Evolutionary conservation across 345 rosid species (phyloP).

Genomic region (Sonneratia caseolaris): DNA sequence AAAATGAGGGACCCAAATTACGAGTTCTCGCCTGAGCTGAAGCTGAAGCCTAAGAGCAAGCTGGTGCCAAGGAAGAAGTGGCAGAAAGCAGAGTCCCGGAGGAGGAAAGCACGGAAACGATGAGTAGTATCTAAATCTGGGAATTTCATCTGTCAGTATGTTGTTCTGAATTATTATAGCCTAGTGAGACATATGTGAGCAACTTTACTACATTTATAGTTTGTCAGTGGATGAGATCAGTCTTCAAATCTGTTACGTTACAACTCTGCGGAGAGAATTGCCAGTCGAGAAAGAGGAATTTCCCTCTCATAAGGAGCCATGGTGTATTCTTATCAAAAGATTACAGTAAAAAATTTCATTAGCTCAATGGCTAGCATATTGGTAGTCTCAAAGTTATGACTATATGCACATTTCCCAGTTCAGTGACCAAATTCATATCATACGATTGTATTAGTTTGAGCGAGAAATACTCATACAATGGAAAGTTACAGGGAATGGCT

Average conservation of each 20-base stretch:
- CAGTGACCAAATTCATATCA: neutral
- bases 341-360: neutral
- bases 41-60: constrained; percentile 88
- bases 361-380: neutral
- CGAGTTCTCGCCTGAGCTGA: constrained; percentile 74
- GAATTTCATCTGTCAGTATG: neutral
- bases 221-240: neutral
- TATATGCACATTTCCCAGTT: neutral
- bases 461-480: neutral
- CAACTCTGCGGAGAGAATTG: neutral
- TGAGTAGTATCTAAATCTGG: constrained; percentile 8
- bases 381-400: neutral
- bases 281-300: neutral
- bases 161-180: neutral
- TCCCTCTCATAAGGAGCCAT: neutral
- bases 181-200: neutral
- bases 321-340: too few relatives aligned
- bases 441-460: neutral
- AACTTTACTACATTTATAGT: neutral
- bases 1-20: constrained; percentile 89
- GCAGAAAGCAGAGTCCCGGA: constrained; percentile 74
- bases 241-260: neutral
- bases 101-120: constrained; percentile 81
- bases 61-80: constrained; percentile 81
- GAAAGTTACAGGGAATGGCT: too few relatives aligned